Conservation (phyloP, 2,329 filamentous ascomycete genomes). For the Cyphellophora attinorum region DNA sequence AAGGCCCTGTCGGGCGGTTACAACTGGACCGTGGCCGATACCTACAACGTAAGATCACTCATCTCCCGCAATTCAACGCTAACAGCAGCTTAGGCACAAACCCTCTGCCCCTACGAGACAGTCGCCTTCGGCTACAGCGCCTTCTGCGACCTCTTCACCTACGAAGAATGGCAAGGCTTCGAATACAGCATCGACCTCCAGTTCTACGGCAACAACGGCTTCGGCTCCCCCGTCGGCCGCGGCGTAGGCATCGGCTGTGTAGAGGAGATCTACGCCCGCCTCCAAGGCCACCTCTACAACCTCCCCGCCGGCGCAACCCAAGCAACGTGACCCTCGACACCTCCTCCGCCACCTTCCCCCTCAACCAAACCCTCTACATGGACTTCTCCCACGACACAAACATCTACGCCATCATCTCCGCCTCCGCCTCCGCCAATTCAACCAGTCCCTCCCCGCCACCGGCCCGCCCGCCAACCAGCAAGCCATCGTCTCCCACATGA, state of each 20-base stretch:
- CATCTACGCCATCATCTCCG: constrained; percentile 59
- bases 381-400: constrained; percentile 74
- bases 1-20: constrained; percentile 44
- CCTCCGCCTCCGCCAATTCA: constrained; percentile 60
- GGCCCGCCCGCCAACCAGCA: constrained; percentile 49
- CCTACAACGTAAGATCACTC: constrained; percentile 34
- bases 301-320: constrained; percentile 30
- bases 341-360: constrained; percentile 59
- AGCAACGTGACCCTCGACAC: constrained; percentile 33
- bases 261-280: constrained; percentile 61
- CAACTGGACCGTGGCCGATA: constrained; percentile 56
- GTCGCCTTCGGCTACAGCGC: constrained; percentile 62
- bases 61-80: not conserved
- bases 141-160: constrained; percentile 67
- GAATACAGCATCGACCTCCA: constrained; percentile 60
- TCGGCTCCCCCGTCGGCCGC: constrained; percentile 48
- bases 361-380: constrained; percentile 66
- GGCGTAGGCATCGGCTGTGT: constrained; percentile 59
- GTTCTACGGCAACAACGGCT: constrained; percentile 54
- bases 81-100: constrained; percentile 48
- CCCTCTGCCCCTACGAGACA: constrained; percentile 68
- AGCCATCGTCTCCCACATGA: constrained; percentile 57
- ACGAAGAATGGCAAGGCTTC: constrained; percentile 63
- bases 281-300: constrained; percentile 29
- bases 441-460: constrained; percentile 46